Evolutionary conservation across 805 yeast genomes (phyloP), one percentile per base, ranked within the genome.

Genomic region (Groenewaldozyma salmanticensis): DNA sequence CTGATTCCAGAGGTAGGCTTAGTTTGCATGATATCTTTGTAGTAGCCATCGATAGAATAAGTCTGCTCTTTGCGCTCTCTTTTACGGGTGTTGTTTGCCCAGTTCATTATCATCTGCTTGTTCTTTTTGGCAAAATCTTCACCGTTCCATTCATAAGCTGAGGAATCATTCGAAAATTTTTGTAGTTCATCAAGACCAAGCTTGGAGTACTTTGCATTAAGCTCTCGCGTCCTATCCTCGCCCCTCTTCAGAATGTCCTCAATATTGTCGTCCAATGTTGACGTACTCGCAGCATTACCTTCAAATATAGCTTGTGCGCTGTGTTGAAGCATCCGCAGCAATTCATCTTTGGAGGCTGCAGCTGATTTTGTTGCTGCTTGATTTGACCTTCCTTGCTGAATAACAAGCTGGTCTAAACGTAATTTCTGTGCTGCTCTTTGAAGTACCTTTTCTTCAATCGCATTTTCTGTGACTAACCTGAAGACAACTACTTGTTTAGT

Each of bases 131-230:
- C 85, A 53, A 79, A 79, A 49, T 79, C 78, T 49, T 78, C 72
- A 19, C 96, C 96, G 56, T 88, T 87, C 96, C 96, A 87, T 62
- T 88, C 95, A 59, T 86, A 87, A 0, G 94, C 90, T 20, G 80
- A 80, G 9, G 60, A 46, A 52, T 90, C 96, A 9, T 86, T 80
- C 3, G 94, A 81, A 55, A 88, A 90, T 57, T 87, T 88, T 55
- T 88, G 96, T 39, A 90, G 66, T 55, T 90, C 98, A 57, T 90
- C 96, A 18, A 90, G 66, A 16, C 97, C 97, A 31, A 92, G 68
- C 31, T 79, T 76, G 38, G 87, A 77, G 59, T 84, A 92, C 54
- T 83, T 83, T 1, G 78, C 83, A 58, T 85, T 88, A 45, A 90
- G 65, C 38, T 74, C 74, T 18, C 78, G 74, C 0, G 98, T 90